Evolutionary conservation across 805 yeast genomes (phyloP).

Genomic region (Wickerhamiella cacticola): DNA sequence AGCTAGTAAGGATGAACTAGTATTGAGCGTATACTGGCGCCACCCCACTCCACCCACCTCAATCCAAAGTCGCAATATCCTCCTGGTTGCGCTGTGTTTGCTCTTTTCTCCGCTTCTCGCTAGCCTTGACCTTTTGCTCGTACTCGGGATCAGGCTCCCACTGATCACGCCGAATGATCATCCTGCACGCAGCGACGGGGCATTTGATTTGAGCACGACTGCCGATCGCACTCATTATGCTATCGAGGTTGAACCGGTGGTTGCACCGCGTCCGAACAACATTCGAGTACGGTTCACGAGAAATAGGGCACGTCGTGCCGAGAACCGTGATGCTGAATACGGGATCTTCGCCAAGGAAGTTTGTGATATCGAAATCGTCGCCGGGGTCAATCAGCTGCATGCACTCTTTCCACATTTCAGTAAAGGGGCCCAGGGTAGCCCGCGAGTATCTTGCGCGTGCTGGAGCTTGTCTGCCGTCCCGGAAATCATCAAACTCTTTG

Average conservation of each 20-base stretch:
- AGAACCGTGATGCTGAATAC: neutral
- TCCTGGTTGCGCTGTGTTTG: neutral
- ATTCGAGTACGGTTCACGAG: neutral
- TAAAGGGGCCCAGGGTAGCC: neutral
- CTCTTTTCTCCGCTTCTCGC: neutral
- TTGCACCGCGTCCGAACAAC: constrained; percentile 8
- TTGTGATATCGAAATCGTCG: neutral
- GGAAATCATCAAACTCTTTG: neutral
- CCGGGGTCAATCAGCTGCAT: constrained; percentile 7
- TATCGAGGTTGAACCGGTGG: neutral
- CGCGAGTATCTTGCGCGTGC: neutral
- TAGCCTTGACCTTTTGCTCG: neutral
- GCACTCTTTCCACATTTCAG: constrained; percentile 4
- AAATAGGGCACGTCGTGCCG: neutral
- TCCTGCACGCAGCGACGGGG: neutral
- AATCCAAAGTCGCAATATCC: neutral
- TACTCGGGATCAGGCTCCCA: constrained; percentile 2
- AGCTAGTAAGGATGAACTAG: neutral
- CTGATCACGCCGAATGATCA: neutral
- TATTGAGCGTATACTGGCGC: neutral
- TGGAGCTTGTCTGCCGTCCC: neutral
- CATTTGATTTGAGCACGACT: neutral
- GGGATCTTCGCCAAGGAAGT: neutral
- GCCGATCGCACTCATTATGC: neutral
- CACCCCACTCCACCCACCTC: neutral